Evolutionary conservation across 1,284 basidiomycete species (phyloP), one percentile per base, ranked within the genome.

Genomic region (Rhodotorula sp.): DNA sequence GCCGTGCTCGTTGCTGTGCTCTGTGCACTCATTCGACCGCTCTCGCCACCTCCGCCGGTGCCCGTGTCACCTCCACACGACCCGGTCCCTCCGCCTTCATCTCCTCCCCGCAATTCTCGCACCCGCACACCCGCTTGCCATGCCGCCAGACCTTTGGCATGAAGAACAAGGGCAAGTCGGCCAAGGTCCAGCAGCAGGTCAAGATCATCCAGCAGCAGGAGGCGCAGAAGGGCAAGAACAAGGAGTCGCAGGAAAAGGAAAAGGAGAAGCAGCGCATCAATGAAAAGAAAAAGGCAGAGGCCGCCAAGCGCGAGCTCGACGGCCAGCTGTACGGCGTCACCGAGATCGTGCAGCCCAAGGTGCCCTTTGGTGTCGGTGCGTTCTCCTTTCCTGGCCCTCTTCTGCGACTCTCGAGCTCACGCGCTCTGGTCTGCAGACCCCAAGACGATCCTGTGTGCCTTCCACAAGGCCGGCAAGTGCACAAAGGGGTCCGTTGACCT

Each of bases 381-480:
- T 73, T 25, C 55, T 34, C 7, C 21, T n/a, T 25, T 48, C 23
- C 23, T 17, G 27, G 7, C 10, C 13, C 27, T 19, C 25, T 19
- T 13, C 23, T 41, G 62, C 48, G 8, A 12, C 14, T 9, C 27
- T 16, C 23, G 3, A 4, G 25, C 21, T 52, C 9, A 45, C 23
- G 10, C 3, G 2, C 10, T 2, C 46, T 3, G 44, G 21, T 46
- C 12, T 41, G 21, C 75, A 80, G 93, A 96, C 82, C 94, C 94
- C 27, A 96, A 96, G 85, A 92, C 91, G 41, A 84, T 96, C 53
- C 84, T 97, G 23, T 97, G 94, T 81, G 88, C 86, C 45, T 96
- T 90, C 84, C 93, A 86, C 86, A 96, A 97, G 83, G 89, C 89
- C 13, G 94, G 94, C 10, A 85, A 84, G 64, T 97, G 94, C 80